A percentile compares a stretch with the other conserved stretches of the same genome.
These are phyloP conservation scores for Linderina pennispora DNA, from an alignment of 192 early-diverging fungal species.

Conservation along the genomic window DNA sequence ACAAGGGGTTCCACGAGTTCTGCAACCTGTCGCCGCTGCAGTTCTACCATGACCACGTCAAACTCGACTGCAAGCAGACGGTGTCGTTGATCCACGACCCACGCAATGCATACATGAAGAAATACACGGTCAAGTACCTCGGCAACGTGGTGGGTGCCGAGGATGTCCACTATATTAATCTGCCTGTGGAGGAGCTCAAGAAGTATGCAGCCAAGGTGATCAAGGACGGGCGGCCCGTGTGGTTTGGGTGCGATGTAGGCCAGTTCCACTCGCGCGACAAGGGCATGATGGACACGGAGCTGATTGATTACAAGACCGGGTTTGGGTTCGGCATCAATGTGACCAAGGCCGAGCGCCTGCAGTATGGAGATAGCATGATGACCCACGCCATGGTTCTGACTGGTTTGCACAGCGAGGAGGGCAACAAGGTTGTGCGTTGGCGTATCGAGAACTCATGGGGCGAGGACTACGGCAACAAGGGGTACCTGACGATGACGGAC, in stretches of 20 bases:
- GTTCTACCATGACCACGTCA: slow-evolving; percentile 58
- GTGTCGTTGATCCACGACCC: slow-evolving; percentile 71
- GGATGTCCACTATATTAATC: slow-evolving; percentile 66
- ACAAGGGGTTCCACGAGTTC: slow-evolving; percentile 57
- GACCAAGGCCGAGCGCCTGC: slow-evolving; percentile 62
- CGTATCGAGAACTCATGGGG: slow-evolving; percentile 72
- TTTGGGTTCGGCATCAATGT: slow-evolving; percentile 56
- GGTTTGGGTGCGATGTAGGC: slow-evolving; percentile 75
- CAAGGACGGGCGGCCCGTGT: slow-evolving; percentile 58
- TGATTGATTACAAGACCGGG: slow-evolving; percentile 59
- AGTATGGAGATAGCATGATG: slow-evolving; percentile 68
- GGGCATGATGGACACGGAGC: slow-evolving; percentile 57
- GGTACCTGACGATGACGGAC: slow-evolving; percentile 73
- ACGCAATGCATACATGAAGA: slow-evolving; percentile 53
- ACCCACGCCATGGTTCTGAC: slow-evolving; percentile 80
- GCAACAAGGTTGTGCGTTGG: slow-evolving; percentile 64
- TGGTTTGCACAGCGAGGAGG: slow-evolving; percentile 62
- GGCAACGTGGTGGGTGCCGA: slow-evolving; percentile 66
- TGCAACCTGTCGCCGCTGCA: slow-evolving; percentile 52
- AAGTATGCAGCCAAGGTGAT: slow-evolving; percentile 52
- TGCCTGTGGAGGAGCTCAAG: slow-evolving; percentile 52
- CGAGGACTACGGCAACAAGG: slow-evolving; percentile 58
- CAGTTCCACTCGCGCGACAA: slow-evolving; percentile 50
- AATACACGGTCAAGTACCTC: slow-evolving; percentile 68
- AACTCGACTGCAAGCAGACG: slow-evolving; percentile 50